phyloP scores from a whole-genome alignment of 2,329 filamentous ascomycete genomes.

The Didymellaceae sp. region DNA sequence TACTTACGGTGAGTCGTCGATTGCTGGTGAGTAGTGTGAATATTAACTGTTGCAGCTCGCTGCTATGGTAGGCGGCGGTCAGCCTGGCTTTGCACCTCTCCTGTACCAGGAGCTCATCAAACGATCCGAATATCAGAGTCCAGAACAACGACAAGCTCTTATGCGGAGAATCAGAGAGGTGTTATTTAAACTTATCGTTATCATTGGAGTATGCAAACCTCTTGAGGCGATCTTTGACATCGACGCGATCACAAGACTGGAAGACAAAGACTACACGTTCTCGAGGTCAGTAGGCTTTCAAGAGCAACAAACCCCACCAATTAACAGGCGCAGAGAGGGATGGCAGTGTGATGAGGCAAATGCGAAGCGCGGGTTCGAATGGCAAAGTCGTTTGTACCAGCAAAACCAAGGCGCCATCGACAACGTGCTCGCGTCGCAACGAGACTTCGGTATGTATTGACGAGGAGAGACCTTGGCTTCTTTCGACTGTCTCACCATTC shows the following conservation, averaged over 20 bases:
- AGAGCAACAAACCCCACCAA: too few relatives aligned
- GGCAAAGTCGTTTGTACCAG: slow-evolving; percentile 64
- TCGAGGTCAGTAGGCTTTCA: slow-evolving; percentile 50
- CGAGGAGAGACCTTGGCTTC: not conserved
- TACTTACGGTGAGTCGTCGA: slow-evolving; percentile 46
- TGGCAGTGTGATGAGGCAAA: slow-evolving; percentile 67
- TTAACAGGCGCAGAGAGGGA: slow-evolving; percentile 49
- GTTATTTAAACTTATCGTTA: slow-evolving; percentile 62
- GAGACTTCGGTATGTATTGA: slow-evolving; percentile 50
- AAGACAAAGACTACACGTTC: slow-evolving; percentile 54
- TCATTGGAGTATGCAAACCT: slow-evolving; percentile 69
- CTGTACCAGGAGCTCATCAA: slow-evolving; percentile 64
- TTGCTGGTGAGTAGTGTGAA: too few relatives aligned
- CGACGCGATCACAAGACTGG: slow-evolving; percentile 56
- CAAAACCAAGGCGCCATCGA: slow-evolving; percentile 54
- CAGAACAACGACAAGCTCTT: slow-evolving; percentile 55
- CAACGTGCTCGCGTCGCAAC: slow-evolving; percentile 52
- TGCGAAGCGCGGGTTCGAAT: slow-evolving; percentile 59
- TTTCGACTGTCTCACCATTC: not conserved
- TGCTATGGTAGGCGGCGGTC: slow-evolving; percentile 56
- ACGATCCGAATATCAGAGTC: slow-evolving; percentile 54
- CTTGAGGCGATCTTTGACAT: slow-evolving; percentile 67
- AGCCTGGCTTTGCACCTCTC: slow-evolving; percentile 59
- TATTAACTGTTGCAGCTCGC: slow-evolving; percentile 32
- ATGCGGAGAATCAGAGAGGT: slow-evolving; percentile 63